phyloP scores from a whole-genome alignment of 2,329 filamentous ascomycete species.

The Trichoderma oligosporum region DNA sequence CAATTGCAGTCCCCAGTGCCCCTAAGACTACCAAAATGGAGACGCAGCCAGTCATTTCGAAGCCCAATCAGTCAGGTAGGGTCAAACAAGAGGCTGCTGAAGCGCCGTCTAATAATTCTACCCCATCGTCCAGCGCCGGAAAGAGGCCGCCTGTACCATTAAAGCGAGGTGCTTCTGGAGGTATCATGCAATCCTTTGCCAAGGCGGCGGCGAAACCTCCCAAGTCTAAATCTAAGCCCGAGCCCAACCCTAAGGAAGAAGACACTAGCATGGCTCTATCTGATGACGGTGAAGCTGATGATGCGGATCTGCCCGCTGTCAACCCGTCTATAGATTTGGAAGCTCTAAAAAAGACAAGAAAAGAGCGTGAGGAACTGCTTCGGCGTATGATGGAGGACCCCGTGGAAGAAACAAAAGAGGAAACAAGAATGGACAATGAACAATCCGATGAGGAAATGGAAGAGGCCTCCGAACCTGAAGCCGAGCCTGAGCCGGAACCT shows the following conservation, averaged over 20 bases:
- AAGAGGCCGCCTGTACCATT: slow-evolving; percentile 36
- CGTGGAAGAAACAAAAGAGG: slow-evolving; percentile 51
- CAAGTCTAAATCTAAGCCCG: slow-evolving; percentile 42
- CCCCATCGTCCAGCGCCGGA: slow-evolving; percentile 26
- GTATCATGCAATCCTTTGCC: slow-evolving; percentile 77
- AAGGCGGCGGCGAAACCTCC: slow-evolving; percentile 46
- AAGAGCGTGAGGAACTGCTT: slow-evolving; percentile 39
- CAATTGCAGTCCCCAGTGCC: slow-evolving; percentile 26
- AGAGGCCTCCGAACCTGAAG: slow-evolving; percentile 38
- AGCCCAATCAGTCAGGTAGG: slow-evolving; percentile 22
- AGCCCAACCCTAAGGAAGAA: slow-evolving; percentile 36
- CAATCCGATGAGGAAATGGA: slow-evolving; percentile 40
- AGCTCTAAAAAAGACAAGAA: slow-evolving; percentile 29
- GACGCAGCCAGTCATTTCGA: not conserved
- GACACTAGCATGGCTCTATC: slow-evolving; percentile 34
- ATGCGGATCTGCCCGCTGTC: slow-evolving; percentile 31
- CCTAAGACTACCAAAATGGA: slow-evolving; percentile 22
- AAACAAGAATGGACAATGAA: slow-evolving; percentile 37
- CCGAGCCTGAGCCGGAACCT: slow-evolving; percentile 36
- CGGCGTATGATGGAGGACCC: slow-evolving; percentile 49
- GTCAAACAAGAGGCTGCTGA: slow-evolving; percentile 33
- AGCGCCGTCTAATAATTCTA: slow-evolving; percentile 26
- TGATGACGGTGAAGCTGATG: slow-evolving; percentile 41
- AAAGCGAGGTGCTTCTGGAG: slow-evolving; percentile 58
- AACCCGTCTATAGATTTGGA: slow-evolving; percentile 27